Conservation (phyloP, 495 filamentous ascomycete genomes). For the Daldinia caldariorum region DNA sequence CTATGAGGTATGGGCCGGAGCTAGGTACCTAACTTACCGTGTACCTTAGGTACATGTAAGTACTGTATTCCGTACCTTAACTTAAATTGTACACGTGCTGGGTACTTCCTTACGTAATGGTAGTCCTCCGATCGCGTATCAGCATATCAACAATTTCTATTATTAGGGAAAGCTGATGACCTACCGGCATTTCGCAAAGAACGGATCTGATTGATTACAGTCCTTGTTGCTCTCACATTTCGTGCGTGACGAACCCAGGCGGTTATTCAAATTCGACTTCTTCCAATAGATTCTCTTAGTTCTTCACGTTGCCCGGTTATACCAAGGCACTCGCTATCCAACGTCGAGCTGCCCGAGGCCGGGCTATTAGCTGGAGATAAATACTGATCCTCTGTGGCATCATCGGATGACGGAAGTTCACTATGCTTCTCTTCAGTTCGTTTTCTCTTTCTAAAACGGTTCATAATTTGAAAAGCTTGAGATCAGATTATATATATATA, state of each 20-base stretch:
- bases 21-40: not conserved
- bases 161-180: conserved; percentile 31
- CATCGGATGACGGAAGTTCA: conserved; percentile 18
- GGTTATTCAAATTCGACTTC: conserved; percentile 17
- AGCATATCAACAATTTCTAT: conserved; percentile 14
- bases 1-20: not conserved
- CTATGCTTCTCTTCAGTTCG: conserved; percentile 11
- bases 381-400: not conserved
- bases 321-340: not conserved
- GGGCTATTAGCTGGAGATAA: too few relatives aligned
- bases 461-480: too few relatives aligned
- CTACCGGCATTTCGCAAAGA: conserved; percentile 15
- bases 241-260: conserved; percentile 28
- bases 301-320: too few relatives aligned
- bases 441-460: too few relatives aligned
- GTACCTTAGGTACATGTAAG: not conserved
- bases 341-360: too few relatives aligned
- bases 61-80: too few relatives aligned
- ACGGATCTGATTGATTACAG: conserved; percentile 20
- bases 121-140: conserved; percentile 35
- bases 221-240: conserved; percentile 5
- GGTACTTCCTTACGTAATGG: too few relatives aligned
- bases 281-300: conserved; percentile 1
- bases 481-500: too few relatives aligned
- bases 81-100: too few relatives aligned